Conservation (phyloP, 2,329 filamentous ascomycete species). For the Exophiala dermatitidis region DNA sequence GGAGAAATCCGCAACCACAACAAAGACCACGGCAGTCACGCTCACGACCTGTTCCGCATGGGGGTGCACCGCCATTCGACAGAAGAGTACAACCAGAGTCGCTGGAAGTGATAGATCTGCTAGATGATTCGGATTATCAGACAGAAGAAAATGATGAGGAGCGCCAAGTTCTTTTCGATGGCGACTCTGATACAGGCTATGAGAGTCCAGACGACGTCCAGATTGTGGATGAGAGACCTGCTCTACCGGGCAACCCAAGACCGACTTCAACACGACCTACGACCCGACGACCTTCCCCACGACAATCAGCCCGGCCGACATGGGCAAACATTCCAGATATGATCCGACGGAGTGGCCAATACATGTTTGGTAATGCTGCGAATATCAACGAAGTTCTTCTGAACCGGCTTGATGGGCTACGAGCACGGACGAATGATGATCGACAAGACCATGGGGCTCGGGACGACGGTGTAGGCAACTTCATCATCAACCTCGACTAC, state of each 20-base stretch:
- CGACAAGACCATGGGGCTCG: neutral
- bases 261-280: conserved; percentile 25
- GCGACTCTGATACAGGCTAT: conserved; percentile 8
- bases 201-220: conserved; percentile 44
- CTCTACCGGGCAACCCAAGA: conserved; percentile 5
- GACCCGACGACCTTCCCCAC: conserved; percentile 23
- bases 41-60: neutral
- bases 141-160: conserved; percentile 7
- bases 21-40: neutral
- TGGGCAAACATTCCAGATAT: conserved; percentile 12
- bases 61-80: conserved; percentile 13
- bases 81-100: conserved; percentile 5
- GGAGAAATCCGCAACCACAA: neutral
- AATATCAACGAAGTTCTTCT: conserved; percentile 8
- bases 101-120: conserved; percentile 42
- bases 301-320: conserved; percentile 10
- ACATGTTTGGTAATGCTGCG: conserved; percentile 13
- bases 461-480: conserved; percentile 23
- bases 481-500: conserved; percentile 34
- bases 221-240: conserved; percentile 33
- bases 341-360: conserved; percentile 12
- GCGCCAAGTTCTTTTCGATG: neutral
- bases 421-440: conserved; percentile 13
- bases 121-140: conserved; percentile 37
- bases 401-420: conserved; percentile 24